Conservation (phyloP, 1,284 basidiomycete species). For the Trametes pubescens region DNA sequence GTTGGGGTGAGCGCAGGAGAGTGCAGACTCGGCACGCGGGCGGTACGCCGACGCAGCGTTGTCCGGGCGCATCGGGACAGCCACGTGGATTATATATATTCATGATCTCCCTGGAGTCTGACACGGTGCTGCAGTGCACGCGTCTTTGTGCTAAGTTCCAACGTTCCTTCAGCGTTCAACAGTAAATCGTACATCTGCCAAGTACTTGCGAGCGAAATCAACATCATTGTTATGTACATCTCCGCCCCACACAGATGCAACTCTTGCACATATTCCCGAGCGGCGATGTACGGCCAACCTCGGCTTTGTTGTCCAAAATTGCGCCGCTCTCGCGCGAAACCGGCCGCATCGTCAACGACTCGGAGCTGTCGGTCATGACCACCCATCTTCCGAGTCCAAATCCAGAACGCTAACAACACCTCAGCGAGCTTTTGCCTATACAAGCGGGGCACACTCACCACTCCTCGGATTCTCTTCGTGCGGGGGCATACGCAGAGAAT, state of each 20-base stretch:
- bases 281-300: background rate
- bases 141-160: no score
- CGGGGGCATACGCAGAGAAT: conserved; percentile 91
- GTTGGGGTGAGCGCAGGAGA: conserved; percentile 1
- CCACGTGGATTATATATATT: conserved; percentile 21
- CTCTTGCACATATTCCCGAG: background rate
- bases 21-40: conserved; percentile 2
- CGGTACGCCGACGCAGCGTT: conserved; percentile 15
- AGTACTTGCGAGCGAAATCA: background rate
- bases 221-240: background rate
- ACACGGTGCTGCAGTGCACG: no score
- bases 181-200: background rate
- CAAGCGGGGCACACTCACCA: conserved; percentile 54
- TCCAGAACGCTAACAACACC: conserved; percentile 22
- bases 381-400: conserved; percentile 26
- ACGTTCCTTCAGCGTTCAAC: no score
- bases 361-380: conserved; percentile 15
- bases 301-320: background rate
- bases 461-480: conserved; percentile 78
- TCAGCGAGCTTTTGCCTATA: conserved; percentile 4
- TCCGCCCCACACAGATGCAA: background rate
- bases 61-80: conserved; percentile 24
- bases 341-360: background rate
- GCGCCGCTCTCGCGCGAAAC: background rate
- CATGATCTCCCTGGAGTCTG: background rate